Evolutionary conservation across 169 alveolate genomes (phyloP).

Genomic region (Plasmodium reichenowi): DNA sequence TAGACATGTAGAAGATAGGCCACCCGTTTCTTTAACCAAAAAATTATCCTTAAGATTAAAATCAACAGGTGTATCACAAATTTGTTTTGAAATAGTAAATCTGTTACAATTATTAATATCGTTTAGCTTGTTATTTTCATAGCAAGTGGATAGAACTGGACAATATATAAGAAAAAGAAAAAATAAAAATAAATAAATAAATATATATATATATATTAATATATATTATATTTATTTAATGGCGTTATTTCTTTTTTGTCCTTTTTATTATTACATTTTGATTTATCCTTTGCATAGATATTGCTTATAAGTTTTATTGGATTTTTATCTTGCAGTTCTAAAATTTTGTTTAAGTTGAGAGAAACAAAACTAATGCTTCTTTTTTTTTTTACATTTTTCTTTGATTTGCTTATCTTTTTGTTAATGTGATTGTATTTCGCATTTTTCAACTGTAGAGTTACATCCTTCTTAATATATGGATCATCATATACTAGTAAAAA

Average conservation of each 20-base stretch:
- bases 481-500: slow-evolving; percentile 16
- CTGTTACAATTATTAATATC: slow-evolving; percentile 33
- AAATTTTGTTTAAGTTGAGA: slow-evolving; percentile 24
- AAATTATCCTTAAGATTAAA: slow-evolving; percentile 41
- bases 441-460: slow-evolving; percentile 14
- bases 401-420: slow-evolving; percentile 22
- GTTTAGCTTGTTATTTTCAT: slow-evolving; percentile 18
- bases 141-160: slow-evolving; percentile 60
- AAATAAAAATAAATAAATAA: not conserved
- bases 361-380: slow-evolving; percentile 61
- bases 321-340: slow-evolving; percentile 30
- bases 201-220: not conserved
- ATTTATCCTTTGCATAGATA: slow-evolving; percentile 40
- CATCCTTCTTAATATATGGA: slow-evolving; percentile 2
- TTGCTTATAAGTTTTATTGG: slow-evolving; percentile 40
- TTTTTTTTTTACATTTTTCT: slow-evolving; percentile 12
- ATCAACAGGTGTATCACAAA: slow-evolving; percentile 58
- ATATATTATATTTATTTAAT: not conserved
- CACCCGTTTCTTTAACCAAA: slow-evolving; percentile 4
- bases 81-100: slow-evolving; percentile 38
- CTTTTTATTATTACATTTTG: slow-evolving; percentile 31
- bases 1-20: slow-evolving; percentile 23
- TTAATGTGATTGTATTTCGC: slow-evolving; percentile 12
- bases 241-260: slow-evolving; percentile 1
- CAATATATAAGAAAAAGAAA: not conserved